Evolutionary conservation across 805 yeast species (phyloP), one percentile per base, ranked within the genome.

Genomic region (Sporopachydermia quercuum): DNA sequence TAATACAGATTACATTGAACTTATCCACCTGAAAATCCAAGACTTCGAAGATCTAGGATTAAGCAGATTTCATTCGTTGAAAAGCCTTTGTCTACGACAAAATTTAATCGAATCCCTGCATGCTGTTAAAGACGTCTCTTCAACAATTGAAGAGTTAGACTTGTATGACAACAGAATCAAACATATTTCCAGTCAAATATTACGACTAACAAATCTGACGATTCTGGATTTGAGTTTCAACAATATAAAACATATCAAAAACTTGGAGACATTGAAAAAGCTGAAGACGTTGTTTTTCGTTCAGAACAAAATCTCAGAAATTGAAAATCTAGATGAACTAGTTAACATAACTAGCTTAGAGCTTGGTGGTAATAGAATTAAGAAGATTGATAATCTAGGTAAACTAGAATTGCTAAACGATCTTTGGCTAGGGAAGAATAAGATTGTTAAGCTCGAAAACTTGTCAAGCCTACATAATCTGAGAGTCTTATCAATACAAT

Each of bases 381-480:
- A 16, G n/a, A 54, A 52, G 40, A 54, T 63, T 34, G 79, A 75
- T 45, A 72, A 74, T 34, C 54, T 87, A 48, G 66, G 68, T 15
- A 57, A 60, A 0, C 62, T 89, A 43, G 61, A 58, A 0, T 70
- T 67, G 38, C 60, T 91, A 36, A 71, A 74, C 46, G 81, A 87
- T 53, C 62, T 91, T 37, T 91, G 97, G 98, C 64, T 91, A 35
- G 98, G 97, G 37, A 85, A 86, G 53, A 91, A 91, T 58, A 70
- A 70, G 45, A 82, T 91, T 40, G 49, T 69, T 1, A 70, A 61
- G 51, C 58, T 91, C 34, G 69, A 81, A 47, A 79, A 81, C 52
- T 61, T 91, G 41, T 57, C 62, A 23, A 62, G 63, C 5, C 65
- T 91, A 42, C 53, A 56, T 38, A 79, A 79, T 43, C 66, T 91